Conservation (phyloP, 192 early-diverging fungal genomes). For the Coemansia sp. region DNA sequence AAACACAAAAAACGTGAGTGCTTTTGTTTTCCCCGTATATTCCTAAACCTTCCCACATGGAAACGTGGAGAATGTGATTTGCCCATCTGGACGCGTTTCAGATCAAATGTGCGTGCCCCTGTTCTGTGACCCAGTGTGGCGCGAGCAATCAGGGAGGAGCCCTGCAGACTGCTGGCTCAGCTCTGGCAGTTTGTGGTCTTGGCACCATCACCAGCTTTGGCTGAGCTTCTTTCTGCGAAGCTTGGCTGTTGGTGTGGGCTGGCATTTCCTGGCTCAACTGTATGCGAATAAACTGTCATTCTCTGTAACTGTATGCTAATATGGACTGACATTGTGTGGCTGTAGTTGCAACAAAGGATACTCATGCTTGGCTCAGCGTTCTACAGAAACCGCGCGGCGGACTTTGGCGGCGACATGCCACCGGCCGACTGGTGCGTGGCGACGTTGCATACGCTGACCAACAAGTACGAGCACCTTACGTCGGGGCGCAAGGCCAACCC, state of each 20-base stretch:
- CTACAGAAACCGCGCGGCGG: slow-evolving; percentile 16
- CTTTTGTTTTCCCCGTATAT: background rate
- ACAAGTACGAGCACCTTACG: slow-evolving; percentile 55
- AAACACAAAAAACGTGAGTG: slow-evolving; percentile 23
- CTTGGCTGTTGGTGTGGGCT: background rate
- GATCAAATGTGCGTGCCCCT: slow-evolving; percentile 2
- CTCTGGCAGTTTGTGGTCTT: background rate
- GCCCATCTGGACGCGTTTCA: slow-evolving; percentile 6
- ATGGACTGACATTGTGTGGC: background rate
- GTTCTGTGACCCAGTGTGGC: slow-evolving; percentile 1
- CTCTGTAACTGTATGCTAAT: background rate
- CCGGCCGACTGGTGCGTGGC: slow-evolving; percentile 52
- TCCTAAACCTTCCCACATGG: background rate
- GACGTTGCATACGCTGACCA: slow-evolving; percentile 41
- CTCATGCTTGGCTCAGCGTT: slow-evolving; percentile 19
- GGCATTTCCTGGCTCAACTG: background rate
- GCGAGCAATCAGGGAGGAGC: background rate
- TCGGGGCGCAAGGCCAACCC: slow-evolving; percentile 54
- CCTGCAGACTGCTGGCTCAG: background rate
- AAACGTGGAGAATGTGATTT: slow-evolving; percentile 1
- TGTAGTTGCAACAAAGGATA: background rate
- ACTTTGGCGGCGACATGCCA: slow-evolving; percentile 34
- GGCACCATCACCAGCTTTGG: background rate
- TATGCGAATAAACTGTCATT: background rate
- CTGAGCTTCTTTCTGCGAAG: background rate